These are phyloP conservation scores for Citrus reticulata DNA, from an alignment of 345 rosid genomes.

Conservation along the genomic window DNA sequence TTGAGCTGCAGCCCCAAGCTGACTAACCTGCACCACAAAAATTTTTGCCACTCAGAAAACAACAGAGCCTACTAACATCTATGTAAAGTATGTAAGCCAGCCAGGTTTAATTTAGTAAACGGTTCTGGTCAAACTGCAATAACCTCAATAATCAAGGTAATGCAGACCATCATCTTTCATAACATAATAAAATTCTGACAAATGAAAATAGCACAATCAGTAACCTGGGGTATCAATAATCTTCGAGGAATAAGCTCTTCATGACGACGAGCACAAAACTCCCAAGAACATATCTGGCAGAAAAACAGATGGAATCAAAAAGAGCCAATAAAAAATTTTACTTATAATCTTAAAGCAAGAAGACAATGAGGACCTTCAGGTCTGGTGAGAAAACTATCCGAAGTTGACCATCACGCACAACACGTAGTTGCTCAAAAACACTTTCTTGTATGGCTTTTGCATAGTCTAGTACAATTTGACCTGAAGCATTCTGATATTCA, in stretches of 20 bases:
- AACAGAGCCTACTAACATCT: no score
- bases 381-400: conserved; percentile 93
- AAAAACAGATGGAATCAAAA: conserved; percentile 7
- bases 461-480: conserved; percentile 93
- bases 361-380: conserved; percentile 53
- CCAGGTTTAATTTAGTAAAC: background rate
- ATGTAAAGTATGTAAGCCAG: no score
- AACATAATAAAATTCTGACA: background rate
- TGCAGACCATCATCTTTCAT: background rate
- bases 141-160: background rate
- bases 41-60: background rate
- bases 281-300: conserved; percentile 91
- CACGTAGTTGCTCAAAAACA: conserved; percentile 98
- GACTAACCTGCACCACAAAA: conserved; percentile 63
- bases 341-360: background rate
- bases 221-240: conserved; percentile 89
- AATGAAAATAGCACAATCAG: background rate
- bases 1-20: conserved; percentile 86
- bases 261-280: conserved; percentile 96
- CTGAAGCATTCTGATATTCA: conserved; percentile 84
- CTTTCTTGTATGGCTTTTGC: conserved; percentile 99
- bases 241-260: conserved; percentile 97
- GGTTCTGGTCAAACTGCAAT: background rate
- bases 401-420: conserved; percentile 97
- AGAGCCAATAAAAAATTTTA: background rate